A percentile compares a stretch with the other conserved stretches of the same genome.
Conservation (phyloP, 352 stramenopile species). For the Halophytophthora polymorphica region DNA sequence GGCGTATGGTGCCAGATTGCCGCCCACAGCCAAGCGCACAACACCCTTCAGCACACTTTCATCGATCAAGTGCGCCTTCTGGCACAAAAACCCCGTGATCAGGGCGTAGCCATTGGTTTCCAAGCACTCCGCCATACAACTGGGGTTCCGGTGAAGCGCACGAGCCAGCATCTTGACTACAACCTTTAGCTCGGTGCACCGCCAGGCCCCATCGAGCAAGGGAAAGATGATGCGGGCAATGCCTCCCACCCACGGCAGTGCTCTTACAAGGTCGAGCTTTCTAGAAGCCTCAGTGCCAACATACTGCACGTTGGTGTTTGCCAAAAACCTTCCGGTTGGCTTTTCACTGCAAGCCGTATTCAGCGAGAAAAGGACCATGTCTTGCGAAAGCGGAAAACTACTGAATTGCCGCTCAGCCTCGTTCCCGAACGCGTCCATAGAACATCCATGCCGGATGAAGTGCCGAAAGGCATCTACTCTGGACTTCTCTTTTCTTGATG, state of each 20-base stretch:
- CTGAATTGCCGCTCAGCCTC: conserved; percentile 60
- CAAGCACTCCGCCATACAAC: conserved; percentile 59
- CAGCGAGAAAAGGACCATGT: conserved; percentile 51
- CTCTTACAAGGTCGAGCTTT: conserved; percentile 53
- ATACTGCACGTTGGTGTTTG: conserved; percentile 45
- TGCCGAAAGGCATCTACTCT: conserved; percentile 38
- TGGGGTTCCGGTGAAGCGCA: conserved; percentile 53
- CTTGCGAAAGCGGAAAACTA: conserved; percentile 58
- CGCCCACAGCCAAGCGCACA: conserved; percentile 48
- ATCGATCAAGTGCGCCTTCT: conserved; percentile 46
- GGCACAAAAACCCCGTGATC: conserved; percentile 38
- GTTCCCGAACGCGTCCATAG: conserved; percentile 51
- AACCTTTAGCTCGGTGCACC: conserved; percentile 39
- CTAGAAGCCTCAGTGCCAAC: conserved; percentile 44
- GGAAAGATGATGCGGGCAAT: conserved; percentile 58
- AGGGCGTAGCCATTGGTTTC: conserved; percentile 55
- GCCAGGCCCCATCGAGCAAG: conserved; percentile 49
- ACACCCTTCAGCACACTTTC: conserved; percentile 38
- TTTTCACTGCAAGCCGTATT: conserved; percentile 49
- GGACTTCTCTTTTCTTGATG: conserved; percentile 31
- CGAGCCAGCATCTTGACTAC: conserved; percentile 45
- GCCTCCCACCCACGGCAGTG: conserved; percentile 59
- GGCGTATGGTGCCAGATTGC: conserved; percentile 20
- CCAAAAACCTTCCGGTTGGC: conserved; percentile 16
- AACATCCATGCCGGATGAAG: conserved; percentile 64